Evolutionary conservation across 2,329 filamentous ascomycete species (phyloP), one percentile per base, ranked within the genome.

Genomic region (Xylariaceae sp.): DNA sequence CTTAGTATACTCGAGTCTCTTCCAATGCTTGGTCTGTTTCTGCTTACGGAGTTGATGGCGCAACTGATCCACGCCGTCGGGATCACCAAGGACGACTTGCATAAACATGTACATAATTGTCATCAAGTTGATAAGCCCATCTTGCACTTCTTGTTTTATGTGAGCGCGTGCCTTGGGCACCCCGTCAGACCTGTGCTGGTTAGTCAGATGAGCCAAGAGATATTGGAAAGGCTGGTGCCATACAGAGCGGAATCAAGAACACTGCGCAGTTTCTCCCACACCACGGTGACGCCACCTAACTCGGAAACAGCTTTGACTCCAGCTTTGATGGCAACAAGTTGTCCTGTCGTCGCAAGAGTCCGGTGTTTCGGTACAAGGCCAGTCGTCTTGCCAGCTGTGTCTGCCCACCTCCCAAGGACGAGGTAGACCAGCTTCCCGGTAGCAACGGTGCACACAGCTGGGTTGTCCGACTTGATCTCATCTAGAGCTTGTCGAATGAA

Each of bases 351-450:
- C 12, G 77, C 77, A 31, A 71, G 70, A 4, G 56, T 61, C 40
- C 60, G 60, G 6, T 62, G 61, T 48, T 69, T 71, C 9, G 69
- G 70, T 30, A 68, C 66, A 30, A 68, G 49, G 41, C 61, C 56
- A 36, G 57, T 51, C 4, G 55, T 41, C 36, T 64, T 57, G 19
- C 78, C 74, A 21, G 81, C 81, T 9, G 81, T 86, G 34, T 80
- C 70, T 3, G 71, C 74, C 85, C 85, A 89, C 24, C 81, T 69
- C 2, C 85, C 85, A 4, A 86, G 70, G 11, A 83, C 66, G 17
- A 85, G 59, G 52, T 83, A 82, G 3, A 78, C 62, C 31, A 82
- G 59, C 31, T 70, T 71, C 23, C 74, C 74, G 21, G 83, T 67
- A 11, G 70, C 73, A 34, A 73, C 71, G 34, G 66, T 66, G 7